Evolutionary conservation across 2,329 filamentous ascomycete genomes (phyloP), one percentile per base, ranked within the genome.

Genomic region (Cryphonectria japonica): DNA sequence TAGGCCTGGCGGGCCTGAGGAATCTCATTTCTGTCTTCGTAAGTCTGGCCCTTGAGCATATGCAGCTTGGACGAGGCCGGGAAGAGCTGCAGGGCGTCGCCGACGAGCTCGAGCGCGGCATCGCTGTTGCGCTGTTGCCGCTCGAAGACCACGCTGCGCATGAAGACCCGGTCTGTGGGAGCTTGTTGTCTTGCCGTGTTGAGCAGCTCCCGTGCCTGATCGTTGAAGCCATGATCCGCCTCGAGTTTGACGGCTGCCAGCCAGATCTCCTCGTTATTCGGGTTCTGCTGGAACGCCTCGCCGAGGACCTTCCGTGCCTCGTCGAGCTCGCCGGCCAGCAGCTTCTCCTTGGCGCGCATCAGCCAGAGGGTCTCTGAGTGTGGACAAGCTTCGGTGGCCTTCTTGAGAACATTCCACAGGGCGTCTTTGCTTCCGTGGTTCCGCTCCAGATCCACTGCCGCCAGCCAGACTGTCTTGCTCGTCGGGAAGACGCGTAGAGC

Each of bases 21-120:
- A 19, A 92, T 83, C 82, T 94, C 94, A 76, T 88, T 91, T 63
- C 94, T 87, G 60, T 91, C 88, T 78, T 98, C 93, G 85, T 99
- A 99, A 73, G 98, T 96, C 79, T 99, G 96, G 0, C 97, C 96
- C 82, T 99, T 99, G 85, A 97, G 93, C 93, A 98, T 98, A 92
- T 95, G 98, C 34, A 99, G 86, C 82, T 98, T 98, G 67, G 93
- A 87, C 16, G 92, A 89, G 61, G 90, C 88, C 0, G 96, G 95
- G 83, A 97, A 99, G 13, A 93, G 87, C 75, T 95, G 91, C 50
- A 99, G 84, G 1, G 92, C 96, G 78, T 97, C 92, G 72, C 95
- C 93, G 60, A 93, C 93, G 14, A 99, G 89, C 77, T 97, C 93
- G 19, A 99, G 86, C 0, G 96, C 95, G 1, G 90, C 89, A 63